These are phyloP conservation scores for Iris macrosiphon DNA, from an alignment of 106 monocot genomes.

Conservation along the genomic window DNA sequence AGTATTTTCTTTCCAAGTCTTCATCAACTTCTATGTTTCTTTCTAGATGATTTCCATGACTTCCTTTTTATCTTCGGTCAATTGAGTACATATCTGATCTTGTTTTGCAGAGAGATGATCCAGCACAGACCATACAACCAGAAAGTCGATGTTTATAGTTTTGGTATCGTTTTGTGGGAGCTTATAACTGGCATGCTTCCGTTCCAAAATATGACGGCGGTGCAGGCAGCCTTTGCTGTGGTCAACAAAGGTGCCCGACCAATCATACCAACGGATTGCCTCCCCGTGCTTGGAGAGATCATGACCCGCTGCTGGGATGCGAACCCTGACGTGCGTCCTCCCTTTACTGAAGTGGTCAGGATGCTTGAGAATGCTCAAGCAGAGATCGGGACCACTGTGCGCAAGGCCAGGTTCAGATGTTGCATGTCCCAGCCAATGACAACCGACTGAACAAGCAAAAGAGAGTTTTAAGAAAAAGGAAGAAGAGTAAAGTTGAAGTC, in stretches of 20 bases:
- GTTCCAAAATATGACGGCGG: constrained; percentile 69
- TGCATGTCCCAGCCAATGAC: constrained; percentile 61
- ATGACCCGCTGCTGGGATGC: constrained; percentile 72
- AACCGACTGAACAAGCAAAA: constrained; percentile 21
- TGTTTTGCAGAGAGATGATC: constrained; percentile 53
- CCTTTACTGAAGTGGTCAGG: constrained; percentile 46
- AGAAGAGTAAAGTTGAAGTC: too few relatives aligned
- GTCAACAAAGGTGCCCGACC: constrained; percentile 62
- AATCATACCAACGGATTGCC: constrained; percentile 46
- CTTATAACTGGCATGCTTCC: constrained; percentile 66
- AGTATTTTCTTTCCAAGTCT: too few relatives aligned
- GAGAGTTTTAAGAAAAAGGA: too few relatives aligned
- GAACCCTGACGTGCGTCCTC: constrained; percentile 49
- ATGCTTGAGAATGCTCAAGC: constrained; percentile 54
- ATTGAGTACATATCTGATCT: too few relatives aligned
- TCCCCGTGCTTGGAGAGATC: constrained; percentile 51
- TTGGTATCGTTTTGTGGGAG: constrained; percentile 66
- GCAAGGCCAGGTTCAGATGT: constrained; percentile 50
- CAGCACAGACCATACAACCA: constrained; percentile 68
- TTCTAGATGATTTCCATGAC: too few relatives aligned
- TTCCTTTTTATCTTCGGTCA: too few relatives aligned
- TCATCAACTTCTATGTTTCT: too few relatives aligned
- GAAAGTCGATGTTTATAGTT: constrained; percentile 71
- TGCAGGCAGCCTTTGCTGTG: constrained; percentile 70
- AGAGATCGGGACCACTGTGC: constrained; percentile 42